Percentiles rank a stretch among this genome's conserved stretches.
Evolutionary conservation across 2,329 filamentous ascomycete genomes (phyloP).

Genomic region (Monosporascus sp.): DNA sequence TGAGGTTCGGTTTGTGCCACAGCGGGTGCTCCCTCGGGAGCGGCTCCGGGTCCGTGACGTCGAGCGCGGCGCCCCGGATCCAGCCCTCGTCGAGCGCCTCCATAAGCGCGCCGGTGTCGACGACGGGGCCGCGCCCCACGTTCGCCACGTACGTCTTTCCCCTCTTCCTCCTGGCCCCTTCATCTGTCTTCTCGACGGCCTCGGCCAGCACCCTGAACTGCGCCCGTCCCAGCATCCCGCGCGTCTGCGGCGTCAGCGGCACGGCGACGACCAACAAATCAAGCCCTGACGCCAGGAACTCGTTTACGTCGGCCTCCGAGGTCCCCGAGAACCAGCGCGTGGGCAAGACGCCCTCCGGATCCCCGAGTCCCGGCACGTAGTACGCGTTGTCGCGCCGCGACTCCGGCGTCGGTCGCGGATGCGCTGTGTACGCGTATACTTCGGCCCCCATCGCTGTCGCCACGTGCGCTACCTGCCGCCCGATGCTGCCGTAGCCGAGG

Average conservation of each 20-base stretch:
- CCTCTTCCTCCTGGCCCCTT: not conserved
- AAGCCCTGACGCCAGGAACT: conserved; percentile 36
- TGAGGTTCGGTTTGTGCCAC: conserved; percentile 57
- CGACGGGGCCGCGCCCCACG: conserved; percentile 49
- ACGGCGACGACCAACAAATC: conserved; percentile 37
- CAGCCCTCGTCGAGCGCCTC: conserved; percentile 38
- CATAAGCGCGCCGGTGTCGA: conserved; percentile 43
- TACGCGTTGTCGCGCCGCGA: conserved; percentile 55
- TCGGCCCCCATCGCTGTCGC: conserved; percentile 58
- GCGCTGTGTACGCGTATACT: conserved; percentile 63
- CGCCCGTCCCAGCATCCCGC: conserved; percentile 34
- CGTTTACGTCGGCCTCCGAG: conserved; percentile 25
- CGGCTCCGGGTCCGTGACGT: conserved; percentile 67
- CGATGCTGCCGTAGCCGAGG: conserved; percentile 40
- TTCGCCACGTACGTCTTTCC: conserved; percentile 54
- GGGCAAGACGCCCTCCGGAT: conserved; percentile 35
- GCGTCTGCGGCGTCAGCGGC: conserved; percentile 34
- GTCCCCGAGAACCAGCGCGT: conserved; percentile 36
- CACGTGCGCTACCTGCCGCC: conserved; percentile 40
- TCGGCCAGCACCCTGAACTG: conserved; percentile 31
- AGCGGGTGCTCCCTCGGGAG: conserved; percentile 55
- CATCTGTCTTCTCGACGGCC: not conserved
- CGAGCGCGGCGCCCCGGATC: conserved; percentile 54
- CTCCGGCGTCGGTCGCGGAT: conserved; percentile 52
- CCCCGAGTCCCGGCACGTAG: conserved; percentile 56